Conservation (phyloP, 2,329 filamentous ascomycete species). For the Periconia digitata region DNA sequence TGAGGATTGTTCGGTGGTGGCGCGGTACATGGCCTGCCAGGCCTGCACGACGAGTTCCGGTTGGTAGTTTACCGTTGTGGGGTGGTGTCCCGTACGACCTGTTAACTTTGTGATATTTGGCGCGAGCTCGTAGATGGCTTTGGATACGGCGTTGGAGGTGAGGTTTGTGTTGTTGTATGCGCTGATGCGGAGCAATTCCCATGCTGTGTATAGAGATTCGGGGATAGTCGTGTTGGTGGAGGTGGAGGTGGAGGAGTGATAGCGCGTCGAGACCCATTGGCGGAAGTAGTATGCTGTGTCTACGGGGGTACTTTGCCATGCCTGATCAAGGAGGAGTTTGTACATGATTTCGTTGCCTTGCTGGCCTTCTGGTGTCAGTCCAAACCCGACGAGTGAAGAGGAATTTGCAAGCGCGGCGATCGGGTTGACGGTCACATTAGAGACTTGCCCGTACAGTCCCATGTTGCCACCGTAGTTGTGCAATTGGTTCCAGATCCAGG, state of each 20-base stretch:
- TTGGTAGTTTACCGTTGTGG: slow-evolving; percentile 49
- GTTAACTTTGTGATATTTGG: slow-evolving; percentile 48
- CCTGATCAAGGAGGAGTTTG: slow-evolving; percentile 54
- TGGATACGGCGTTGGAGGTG: slow-evolving; percentile 45
- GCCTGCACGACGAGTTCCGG: slow-evolving; percentile 41
- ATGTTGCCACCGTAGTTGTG: slow-evolving; percentile 55
- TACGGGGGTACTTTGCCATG: slow-evolving; percentile 50
- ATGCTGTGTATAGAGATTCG: slow-evolving; percentile 45
- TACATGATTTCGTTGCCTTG: slow-evolving; percentile 59
- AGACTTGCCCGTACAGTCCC: slow-evolving; percentile 54
- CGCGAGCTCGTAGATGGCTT: slow-evolving; percentile 51
- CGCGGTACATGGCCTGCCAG: slow-evolving; percentile 45
- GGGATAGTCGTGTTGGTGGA: slow-evolving; percentile 13
- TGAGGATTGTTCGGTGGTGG: slow-evolving; percentile 28
- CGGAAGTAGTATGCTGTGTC: slow-evolving; percentile 51
- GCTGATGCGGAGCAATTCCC: slow-evolving; percentile 49
- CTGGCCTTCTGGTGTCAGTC: slow-evolving; percentile 53
- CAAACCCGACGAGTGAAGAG: slow-evolving; percentile 50
- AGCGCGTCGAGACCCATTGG: slow-evolving; percentile 50
- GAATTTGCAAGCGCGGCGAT: slow-evolving; percentile 49
- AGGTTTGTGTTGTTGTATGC: slow-evolving; percentile 55
- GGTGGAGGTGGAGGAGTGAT: slow-evolving; percentile 21
- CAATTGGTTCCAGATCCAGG: slow-evolving; percentile 58
- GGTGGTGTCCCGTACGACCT: slow-evolving; percentile 45
- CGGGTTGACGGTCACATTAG: slow-evolving; percentile 52